Conservation (phyloP, 495 filamentous ascomycete species). For the Entonaema liquescens region DNA sequence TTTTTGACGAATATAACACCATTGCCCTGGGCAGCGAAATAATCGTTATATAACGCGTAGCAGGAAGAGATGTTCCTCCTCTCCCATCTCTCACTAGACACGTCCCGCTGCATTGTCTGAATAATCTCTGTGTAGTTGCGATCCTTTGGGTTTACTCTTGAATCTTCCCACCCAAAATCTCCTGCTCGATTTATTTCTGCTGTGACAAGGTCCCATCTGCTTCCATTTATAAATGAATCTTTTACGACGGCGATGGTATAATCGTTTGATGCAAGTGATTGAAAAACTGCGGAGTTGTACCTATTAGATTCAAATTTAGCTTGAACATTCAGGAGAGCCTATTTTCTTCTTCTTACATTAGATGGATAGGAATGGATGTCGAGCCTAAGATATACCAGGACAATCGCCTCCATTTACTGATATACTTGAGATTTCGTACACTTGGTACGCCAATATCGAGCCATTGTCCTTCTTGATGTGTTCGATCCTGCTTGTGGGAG, state of each 20-base stretch:
- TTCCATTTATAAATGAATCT: not conserved
- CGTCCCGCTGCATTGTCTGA: not conserved
- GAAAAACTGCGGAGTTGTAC: not conserved
- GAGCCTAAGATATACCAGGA: not conserved
- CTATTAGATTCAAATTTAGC: not conserved
- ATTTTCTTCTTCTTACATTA: not conserved
- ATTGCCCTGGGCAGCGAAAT: not conserved
- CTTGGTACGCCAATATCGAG: not conserved
- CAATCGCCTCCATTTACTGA: not conserved
- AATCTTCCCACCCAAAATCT: not conserved
- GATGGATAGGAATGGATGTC: not conserved
- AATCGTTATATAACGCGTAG: not conserved
- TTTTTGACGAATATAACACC: not conserved
- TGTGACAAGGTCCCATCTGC: not conserved
- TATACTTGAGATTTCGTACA: not conserved
- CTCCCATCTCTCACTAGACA: not conserved
- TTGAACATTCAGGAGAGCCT: not conserved
- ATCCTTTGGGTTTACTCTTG: not conserved
- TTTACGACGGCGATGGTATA: not conserved
- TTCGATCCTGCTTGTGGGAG: not conserved
- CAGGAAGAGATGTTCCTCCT: not conserved
- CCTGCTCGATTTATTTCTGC: not conserved
- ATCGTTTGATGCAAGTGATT: not conserved
- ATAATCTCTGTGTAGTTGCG: not conserved
- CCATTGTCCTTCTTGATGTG: not conserved